Evolutionary conservation across 208 protist species (phyloP).

Genomic region (Chromosphaera perkinsii): DNA sequence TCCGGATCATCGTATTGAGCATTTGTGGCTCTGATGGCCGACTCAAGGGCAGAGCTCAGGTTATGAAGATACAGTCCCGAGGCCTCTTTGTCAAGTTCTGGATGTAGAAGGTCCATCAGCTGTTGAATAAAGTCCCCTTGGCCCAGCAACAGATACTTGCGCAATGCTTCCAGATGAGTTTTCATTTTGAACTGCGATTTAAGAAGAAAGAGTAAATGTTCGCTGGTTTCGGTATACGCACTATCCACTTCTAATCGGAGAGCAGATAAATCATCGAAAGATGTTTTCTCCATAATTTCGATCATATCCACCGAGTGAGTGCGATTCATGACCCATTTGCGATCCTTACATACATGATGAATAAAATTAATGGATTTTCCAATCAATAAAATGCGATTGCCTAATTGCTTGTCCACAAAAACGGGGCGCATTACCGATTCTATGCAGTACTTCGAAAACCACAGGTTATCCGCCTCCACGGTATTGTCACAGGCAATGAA

Average conservation of each 20-base stretch:
- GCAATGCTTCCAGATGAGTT: not conserved
- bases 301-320: too few species aligned
- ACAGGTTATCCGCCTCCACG: too few species aligned
- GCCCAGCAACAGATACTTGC: slow-evolving; percentile 59
- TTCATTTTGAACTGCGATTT: not conserved
- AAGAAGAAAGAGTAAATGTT: not conserved
- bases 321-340: too few species aligned
- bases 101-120: slow-evolving; percentile 59
- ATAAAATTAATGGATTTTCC: too few species aligned
- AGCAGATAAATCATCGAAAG: too few species aligned
- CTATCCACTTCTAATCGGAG: not conserved
- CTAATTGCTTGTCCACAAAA: too few species aligned
- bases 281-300: too few species aligned
- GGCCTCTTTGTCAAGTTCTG: not conserved
- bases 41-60: slow-evolving; percentile 51
- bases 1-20: slow-evolving; percentile 52
- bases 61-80: not conserved
- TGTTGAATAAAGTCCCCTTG: slow-evolving; percentile 71
- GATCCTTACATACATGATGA: too few species aligned
- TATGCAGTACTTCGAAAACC: too few species aligned
- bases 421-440: too few species aligned
- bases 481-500: too few species aligned
- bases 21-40: slow-evolving; percentile 49
- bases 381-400: too few species aligned
- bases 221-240: not conserved